A percentile compares a stretch with the other conserved stretches of the same genome.
phyloP scores from a whole-genome alignment of 495 filamentous ascomycete genomes.

The Melanomma pulvis-pyrius region DNA sequence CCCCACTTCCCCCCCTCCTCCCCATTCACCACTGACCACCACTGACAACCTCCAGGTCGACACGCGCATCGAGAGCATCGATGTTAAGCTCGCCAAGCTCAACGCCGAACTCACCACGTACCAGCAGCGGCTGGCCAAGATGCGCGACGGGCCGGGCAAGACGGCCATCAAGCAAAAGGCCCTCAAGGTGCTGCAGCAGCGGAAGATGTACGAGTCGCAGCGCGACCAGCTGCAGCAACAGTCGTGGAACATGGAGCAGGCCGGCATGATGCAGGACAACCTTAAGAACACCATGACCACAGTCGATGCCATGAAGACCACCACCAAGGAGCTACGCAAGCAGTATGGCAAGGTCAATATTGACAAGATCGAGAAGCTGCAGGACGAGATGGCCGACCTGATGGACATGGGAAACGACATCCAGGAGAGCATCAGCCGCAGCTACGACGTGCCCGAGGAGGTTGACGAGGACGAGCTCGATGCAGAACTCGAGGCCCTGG shows the following conservation, averaged over 20 bases:
- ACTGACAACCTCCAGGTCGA: conserved; percentile 62
- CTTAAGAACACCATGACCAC: conserved; percentile 99
- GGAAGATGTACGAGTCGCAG: conserved; percentile 93
- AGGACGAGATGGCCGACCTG: conserved; percentile 98
- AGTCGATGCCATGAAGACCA: conserved; percentile 94
- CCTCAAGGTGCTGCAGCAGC: conserved; percentile 91
- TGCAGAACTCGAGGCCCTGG: conserved; percentile 92
- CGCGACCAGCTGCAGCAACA: conserved; percentile 93
- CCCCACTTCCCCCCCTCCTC: neutral
- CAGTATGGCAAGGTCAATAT: conserved; percentile 98
- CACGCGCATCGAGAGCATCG: conserved; percentile 81
- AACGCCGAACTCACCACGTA: conserved; percentile 89
- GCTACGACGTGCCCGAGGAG: conserved; percentile 95
- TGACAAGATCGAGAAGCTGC: conserved; percentile 95
- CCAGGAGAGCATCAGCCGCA: conserved; percentile 88
- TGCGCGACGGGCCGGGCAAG: conserved; percentile 96
- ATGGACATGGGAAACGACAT: conserved; percentile 99
- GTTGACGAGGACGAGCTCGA: conserved; percentile 98
- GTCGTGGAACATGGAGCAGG: conserved; percentile 99
- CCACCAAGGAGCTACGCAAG: conserved; percentile 88
- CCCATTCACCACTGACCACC: conserved; percentile 17
- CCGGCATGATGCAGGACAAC: conserved; percentile 98
- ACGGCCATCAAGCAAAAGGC: conserved; percentile 91
- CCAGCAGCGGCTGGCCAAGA: conserved; percentile 84
- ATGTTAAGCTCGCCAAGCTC: conserved; percentile 90